phyloP scores from a whole-genome alignment of 179 eudicot species.

The Beta lomatogona region DNA sequence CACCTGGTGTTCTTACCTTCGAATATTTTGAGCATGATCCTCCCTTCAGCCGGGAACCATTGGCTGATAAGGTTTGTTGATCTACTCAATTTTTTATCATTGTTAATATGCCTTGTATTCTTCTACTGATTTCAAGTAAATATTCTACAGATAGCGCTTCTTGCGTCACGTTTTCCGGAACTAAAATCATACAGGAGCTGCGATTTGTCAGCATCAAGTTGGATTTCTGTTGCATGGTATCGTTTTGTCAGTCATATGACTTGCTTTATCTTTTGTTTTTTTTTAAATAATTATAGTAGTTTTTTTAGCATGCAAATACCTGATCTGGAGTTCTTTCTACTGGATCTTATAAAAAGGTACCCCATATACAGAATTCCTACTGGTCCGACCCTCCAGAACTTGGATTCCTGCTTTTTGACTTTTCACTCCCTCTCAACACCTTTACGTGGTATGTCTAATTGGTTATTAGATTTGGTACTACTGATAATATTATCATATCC shows the following conservation, averaged over 20 bases:
- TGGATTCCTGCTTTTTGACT: constrained; percentile 95
- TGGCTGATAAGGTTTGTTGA: constrained; percentile 79
- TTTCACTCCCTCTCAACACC: constrained; percentile 84
- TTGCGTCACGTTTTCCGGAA: constrained; percentile 63
- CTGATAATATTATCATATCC: not conserved
- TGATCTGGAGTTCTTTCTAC: constrained; percentile 11
- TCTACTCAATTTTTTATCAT: not conserved
- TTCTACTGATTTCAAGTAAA: constrained; percentile 17
- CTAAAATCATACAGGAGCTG: constrained; percentile 76
- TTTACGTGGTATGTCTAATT: constrained; percentile 40
- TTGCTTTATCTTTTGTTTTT: not conserved
- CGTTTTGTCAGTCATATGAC: not conserved
- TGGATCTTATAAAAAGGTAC: constrained; percentile 52
- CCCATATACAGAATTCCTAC: constrained; percentile 96
- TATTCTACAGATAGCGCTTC: constrained; percentile 58
- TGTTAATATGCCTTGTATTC: not conserved
- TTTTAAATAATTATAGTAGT: not conserved
- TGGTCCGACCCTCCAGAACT: constrained; percentile 87
- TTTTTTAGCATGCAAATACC: not conserved
- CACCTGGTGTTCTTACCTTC: constrained; percentile 59
- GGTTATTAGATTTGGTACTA: not conserved
- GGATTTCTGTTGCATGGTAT: constrained; percentile 98
- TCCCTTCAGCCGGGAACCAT: constrained; percentile 84
- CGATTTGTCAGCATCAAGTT: constrained; percentile 78
- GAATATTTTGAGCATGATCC: constrained; percentile 70